Base-by-base conservation (phyloP, 2,329 filamentous ascomycete species). In the Cordyceps fumosorosea region DNA sequence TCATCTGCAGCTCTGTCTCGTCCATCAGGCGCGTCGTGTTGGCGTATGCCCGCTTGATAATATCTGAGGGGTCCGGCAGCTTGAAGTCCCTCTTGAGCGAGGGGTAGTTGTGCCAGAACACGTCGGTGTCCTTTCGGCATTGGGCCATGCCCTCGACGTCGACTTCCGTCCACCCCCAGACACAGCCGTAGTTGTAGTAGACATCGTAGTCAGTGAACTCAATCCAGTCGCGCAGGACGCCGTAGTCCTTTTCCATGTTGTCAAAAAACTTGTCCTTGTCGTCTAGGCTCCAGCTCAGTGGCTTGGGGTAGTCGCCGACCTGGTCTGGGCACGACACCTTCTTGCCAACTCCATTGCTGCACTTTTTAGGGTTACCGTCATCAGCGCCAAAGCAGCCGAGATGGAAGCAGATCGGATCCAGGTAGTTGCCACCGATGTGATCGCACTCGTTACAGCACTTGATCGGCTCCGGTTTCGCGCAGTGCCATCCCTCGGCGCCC, bases 201-300 rank as follows among this genome's bases (percentile, higher is more conserved):
- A 59, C 56, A 12, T 59, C 56, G 18, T 52, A 52, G 47, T 52
- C 32, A 32, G 44, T 51, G 10, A 59, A 51, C 47, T 52, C 56
- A 3, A 59, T 7, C 47, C 56, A 59, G 22, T 52, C 56, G 2
- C 47, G 56, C 32, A 59, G 20, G 14, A 59, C 48, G 8, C 56
- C 56, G 14, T 59, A 52, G 3, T 52, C 18, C 3, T 52, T 44
- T 44, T 59, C 56, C 5, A 59, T 6, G 7, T 42, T 59, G 34
- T 59, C 12, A 26, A 58, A 58, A 11, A 59, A 59, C 47, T 59
- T 59, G 22, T 59, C 56, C 32, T 52, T 44, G 20, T 59, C 56
- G 16, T 59, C 56, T 2, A 59, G 56, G 47, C 42, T 4, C 56
- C 56, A 59, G 11, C 42, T 44, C 5, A 20, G 24, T 8, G 5